Conservation (phyloP, 2,329 filamentous ascomycete species). For the Penicillium sp. region DNA sequence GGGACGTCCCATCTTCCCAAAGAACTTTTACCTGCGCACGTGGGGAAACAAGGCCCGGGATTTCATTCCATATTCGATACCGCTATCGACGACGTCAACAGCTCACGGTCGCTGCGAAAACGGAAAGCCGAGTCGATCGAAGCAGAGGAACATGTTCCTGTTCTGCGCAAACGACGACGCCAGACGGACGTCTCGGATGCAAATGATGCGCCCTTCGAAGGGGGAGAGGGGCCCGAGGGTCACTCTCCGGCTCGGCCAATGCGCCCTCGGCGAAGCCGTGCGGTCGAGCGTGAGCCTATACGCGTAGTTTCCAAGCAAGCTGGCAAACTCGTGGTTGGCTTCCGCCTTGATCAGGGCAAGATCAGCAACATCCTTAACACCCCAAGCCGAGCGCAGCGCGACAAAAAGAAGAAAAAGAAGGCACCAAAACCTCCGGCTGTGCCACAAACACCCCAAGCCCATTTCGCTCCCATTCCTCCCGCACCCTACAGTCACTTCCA, state of each 20-base stretch:
- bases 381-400: conserved; percentile 58
- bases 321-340: conserved; percentile 56
- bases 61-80: conserved; percentile 78
- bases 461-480: conserved; percentile 60
- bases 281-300: conserved; percentile 40
- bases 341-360: conserved; percentile 58
- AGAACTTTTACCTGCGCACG: conserved; percentile 69
- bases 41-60: conserved; percentile 62
- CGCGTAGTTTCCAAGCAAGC: conserved; percentile 42
- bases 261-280: conserved; percentile 58
- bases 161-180: conserved; percentile 51
- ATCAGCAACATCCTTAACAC: conserved; percentile 61
- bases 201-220: conserved; percentile 21
- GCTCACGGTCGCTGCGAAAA: conserved; percentile 75
- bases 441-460: conserved; percentile 49
- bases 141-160: conserved; percentile 47
- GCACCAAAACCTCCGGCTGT: conserved; percentile 43
- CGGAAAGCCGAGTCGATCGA: conserved; percentile 74
- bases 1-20: conserved; percentile 66
- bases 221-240: conserved; percentile 14
- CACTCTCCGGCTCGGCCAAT: conserved; percentile 54
- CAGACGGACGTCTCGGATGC: conserved; percentile 30
- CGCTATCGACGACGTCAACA: conserved; percentile 70
- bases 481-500: conserved; percentile 76
- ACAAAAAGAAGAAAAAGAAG: conserved; percentile 42